phyloP scores from a whole-genome alignment of 176 grass and related monocot species.

The Paspalum vaginatum region DNA sequence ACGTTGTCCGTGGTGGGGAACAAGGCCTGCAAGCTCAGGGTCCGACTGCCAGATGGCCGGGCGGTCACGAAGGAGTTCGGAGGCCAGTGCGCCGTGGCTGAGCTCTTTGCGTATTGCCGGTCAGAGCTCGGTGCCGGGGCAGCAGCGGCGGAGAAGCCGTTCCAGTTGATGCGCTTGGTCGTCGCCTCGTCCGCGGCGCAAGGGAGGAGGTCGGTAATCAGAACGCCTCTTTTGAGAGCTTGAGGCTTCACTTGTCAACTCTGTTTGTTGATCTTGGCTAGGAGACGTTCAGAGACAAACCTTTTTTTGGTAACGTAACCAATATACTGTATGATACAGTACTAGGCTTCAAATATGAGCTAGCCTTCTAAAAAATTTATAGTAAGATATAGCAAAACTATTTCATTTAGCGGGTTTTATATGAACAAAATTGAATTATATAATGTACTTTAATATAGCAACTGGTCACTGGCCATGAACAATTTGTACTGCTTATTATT shows the following conservation, averaged over 20 bases:
- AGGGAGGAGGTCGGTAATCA: background rate
- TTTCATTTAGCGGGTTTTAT: no score
- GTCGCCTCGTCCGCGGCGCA: no score
- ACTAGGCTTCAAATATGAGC: no score
- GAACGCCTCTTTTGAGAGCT: background rate
- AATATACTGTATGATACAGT: no score
- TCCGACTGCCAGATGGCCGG: background rate
- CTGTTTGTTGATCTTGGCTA: background rate
- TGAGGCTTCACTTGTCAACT: constrained; percentile 26
- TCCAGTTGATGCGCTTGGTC: background rate
- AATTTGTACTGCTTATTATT: no score
- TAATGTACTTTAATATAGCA: no score
- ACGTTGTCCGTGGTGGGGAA: background rate
- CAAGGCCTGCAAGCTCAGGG: background rate
- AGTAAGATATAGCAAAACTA: no score
- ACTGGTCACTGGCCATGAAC: no score
- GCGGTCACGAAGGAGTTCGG: constrained; percentile 14
- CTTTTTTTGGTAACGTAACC: no score
- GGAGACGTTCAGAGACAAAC: no score
- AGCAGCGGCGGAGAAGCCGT: background rate
- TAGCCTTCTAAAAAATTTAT: no score
- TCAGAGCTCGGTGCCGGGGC: background rate
- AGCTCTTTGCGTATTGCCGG: constrained; percentile 23
- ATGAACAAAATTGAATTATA: no score
- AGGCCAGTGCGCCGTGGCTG: background rate